A percentile compares a stretch with the other conserved stretches of the same genome.
Evolutionary conservation across 1,284 basidiomycete species (phyloP).

Genomic region (Tilletia setariae): DNA sequence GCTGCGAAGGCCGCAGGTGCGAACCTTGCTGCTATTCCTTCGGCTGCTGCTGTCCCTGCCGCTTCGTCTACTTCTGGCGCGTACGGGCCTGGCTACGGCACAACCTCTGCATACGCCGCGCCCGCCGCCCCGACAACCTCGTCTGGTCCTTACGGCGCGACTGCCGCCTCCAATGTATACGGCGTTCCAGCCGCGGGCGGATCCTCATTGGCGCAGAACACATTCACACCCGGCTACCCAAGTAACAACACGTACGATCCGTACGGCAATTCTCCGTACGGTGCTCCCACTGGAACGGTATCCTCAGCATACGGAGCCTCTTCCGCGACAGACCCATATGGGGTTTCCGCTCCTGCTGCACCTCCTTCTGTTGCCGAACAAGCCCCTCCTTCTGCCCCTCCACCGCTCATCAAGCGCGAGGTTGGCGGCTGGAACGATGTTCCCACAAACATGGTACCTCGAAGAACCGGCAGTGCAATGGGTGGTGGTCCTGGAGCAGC

Average conservation of each 20-base stretch:
- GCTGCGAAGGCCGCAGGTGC: conserved; percentile 17
- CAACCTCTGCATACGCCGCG: conserved; percentile 15
- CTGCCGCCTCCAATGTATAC: conserved; percentile 18
- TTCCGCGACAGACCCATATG: conserved; percentile 18
- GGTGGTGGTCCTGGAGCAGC: conserved; percentile 16
- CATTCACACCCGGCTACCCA: conserved; percentile 10
- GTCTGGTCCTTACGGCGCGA: conserved; percentile 16
- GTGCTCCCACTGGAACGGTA: conserved; percentile 50
- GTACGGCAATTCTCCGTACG: conserved; percentile 35
- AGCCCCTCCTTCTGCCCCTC: conserved; percentile 47
- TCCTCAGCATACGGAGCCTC: neutral
- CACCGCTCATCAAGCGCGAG: conserved; percentile 60
- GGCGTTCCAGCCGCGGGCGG: conserved; percentile 22
- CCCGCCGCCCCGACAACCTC: neutral
- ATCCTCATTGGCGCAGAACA: neutral
- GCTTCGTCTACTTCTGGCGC: conserved; percentile 6
- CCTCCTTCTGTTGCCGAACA: neutral
- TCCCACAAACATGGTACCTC: conserved; percentile 57
- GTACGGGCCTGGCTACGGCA: conserved; percentile 2
- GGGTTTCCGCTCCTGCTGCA: conserved; percentile 5
- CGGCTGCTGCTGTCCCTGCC: conserved; percentile 24
- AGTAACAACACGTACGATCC: conserved; percentile 13
- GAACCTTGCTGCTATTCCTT: conserved; percentile 16
- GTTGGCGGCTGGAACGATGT: conserved; percentile 92
- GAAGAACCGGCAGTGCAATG: conserved; percentile 48